A percentile compares a stretch with the other conserved stretches of the same genome.
These are phyloP conservation scores for Trichoderma atroviride DNA, from an alignment of 2,329 filamentous ascomycete species.

Conservation along the genomic window DNA sequence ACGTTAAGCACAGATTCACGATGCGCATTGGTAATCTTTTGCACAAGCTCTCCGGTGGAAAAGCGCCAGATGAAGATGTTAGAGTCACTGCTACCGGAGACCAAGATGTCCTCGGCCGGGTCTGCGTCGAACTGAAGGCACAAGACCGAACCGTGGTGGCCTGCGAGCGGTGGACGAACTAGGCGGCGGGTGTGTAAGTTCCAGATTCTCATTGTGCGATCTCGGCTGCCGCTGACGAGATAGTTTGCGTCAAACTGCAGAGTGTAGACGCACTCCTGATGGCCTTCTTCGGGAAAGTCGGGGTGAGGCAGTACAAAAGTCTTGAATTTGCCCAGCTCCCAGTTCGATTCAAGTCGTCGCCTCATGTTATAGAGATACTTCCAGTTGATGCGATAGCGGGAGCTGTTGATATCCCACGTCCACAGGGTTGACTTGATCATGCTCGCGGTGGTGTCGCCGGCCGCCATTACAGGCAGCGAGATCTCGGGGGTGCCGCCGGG, in stretches of 20 bases:
- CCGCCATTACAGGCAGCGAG: slow-evolving; percentile 37
- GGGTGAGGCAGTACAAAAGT: slow-evolving; percentile 94
- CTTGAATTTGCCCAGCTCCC: slow-evolving; percentile 77
- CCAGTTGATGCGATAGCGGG: slow-evolving; percentile 77
- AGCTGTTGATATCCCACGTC: slow-evolving; percentile 53
- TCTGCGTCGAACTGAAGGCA: slow-evolving; percentile 94
- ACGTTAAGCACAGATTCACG: slow-evolving; percentile 91
- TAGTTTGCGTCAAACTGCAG: slow-evolving; percentile 85
- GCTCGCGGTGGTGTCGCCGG: slow-evolving; percentile 35
- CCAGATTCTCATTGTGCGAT: slow-evolving; percentile 88
- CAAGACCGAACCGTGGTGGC: slow-evolving; percentile 83
- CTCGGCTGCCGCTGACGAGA: slow-evolving; percentile 90
- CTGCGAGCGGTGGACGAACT: slow-evolving; percentile 70
- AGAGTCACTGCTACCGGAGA: slow-evolving; percentile 92
- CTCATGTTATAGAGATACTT: slow-evolving; percentile 90
- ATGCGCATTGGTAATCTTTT: slow-evolving; percentile 76
- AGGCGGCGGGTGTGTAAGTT: slow-evolving; percentile 79
- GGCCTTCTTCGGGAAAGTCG: slow-evolving; percentile 75
- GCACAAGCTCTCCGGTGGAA: slow-evolving; percentile 82
- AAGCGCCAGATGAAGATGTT: slow-evolving; percentile 91
- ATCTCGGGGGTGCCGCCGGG: slow-evolving; percentile 40
- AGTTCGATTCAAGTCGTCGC: slow-evolving; percentile 83
- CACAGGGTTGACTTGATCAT: slow-evolving; percentile 52
- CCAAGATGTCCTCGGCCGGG: slow-evolving; percentile 85
- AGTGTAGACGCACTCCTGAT: slow-evolving; percentile 91